Conservation (phyloP, 2,329 filamentous ascomycete species). For the Colletotrichum spinosum region DNA sequence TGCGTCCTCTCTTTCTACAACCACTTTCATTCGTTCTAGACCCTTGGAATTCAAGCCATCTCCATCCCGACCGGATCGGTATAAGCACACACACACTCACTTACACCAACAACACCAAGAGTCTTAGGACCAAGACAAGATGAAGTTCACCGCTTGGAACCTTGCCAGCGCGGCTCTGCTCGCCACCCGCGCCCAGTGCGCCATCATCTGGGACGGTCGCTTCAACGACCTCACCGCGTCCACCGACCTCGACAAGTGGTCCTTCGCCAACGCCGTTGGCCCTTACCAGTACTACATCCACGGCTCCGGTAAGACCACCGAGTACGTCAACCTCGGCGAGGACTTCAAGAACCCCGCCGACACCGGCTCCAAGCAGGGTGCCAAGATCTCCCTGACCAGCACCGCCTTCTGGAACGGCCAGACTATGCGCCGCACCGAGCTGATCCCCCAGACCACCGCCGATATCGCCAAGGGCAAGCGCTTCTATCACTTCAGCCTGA, state of each 20-base stretch:
- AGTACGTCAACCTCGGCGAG: conserved; percentile 72
- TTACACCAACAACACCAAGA: conserved; percentile 17
- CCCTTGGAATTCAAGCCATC: conserved; percentile 21
- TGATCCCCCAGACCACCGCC: conserved; percentile 77
- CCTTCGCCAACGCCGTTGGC: conserved; percentile 75
- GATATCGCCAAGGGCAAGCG: conserved; percentile 74
- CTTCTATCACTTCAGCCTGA: conserved; percentile 80
- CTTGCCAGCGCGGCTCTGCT: conserved; percentile 35
- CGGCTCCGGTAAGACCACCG: conserved; percentile 64
- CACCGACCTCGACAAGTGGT: conserved; percentile 70
- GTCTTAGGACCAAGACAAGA: conserved; percentile 11
- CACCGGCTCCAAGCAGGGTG: conserved; percentile 70
- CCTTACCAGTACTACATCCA: conserved; percentile 84
- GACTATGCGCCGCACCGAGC: conserved; percentile 78
- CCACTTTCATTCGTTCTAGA: conserved; percentile 28
- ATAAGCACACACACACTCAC: conserved; percentile 25
- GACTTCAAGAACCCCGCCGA: conserved; percentile 76
- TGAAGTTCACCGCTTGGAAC: conserved; percentile 34
- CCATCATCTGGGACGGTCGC: conserved; percentile 72
- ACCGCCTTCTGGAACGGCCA: conserved; percentile 80
- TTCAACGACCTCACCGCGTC: conserved; percentile 70
- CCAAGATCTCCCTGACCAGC: conserved; percentile 73
- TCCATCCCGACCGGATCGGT: conserved; percentile 35
- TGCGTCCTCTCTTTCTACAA: conserved; percentile 36
- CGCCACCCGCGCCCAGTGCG: conserved; percentile 32